phyloP scores from a whole-genome alignment of 345 rosid species.

The Cardiospermum halicacabum region DNA sequence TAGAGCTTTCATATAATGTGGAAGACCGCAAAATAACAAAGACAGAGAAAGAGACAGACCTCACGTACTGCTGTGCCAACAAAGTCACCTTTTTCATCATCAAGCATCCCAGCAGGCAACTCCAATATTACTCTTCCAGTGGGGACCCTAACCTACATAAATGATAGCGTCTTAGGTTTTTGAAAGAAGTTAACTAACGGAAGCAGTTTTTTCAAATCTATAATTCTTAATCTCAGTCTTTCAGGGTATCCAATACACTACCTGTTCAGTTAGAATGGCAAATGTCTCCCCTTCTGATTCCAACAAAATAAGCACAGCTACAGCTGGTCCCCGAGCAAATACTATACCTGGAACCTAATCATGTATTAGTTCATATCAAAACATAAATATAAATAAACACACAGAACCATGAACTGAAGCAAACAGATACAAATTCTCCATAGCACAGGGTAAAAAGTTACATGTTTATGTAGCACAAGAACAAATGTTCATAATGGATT shows the following conservation, averaged over 20 bases:
- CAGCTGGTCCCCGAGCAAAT: constrained; percentile 94
- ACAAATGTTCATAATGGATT: background rate
- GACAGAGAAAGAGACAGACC: constrained; percentile 39
- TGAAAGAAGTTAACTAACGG: background rate
- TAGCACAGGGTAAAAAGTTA: background rate
- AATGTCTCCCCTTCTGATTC: constrained; percentile 59
- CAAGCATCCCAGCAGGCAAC: constrained; percentile 96
- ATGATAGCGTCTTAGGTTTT: constrained; percentile 5
- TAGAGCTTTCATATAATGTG: background rate
- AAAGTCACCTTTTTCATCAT: constrained; percentile 78
- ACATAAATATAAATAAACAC: background rate
- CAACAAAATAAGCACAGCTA: constrained; percentile 76
- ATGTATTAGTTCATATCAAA: constrained; percentile 27
- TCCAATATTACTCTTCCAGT: constrained; percentile 73
- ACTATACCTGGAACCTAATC: constrained; percentile 93
- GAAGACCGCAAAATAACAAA: too few species aligned
- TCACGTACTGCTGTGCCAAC: constrained; percentile 92
- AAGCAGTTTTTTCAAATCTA: constrained; percentile 1
- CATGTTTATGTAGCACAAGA: background rate
- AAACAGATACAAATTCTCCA: constrained; percentile 1
- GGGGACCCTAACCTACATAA: constrained; percentile 78
- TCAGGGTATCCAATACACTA: constrained; percentile 15
- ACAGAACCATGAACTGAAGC: background rate
- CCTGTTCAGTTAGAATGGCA: constrained; percentile 96
- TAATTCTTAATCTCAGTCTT: background rate